Evolutionary conservation across 106 monocot genomes (phyloP), one percentile per base, ranked within the genome.

Genomic region (Narthecium ossifragum): DNA sequence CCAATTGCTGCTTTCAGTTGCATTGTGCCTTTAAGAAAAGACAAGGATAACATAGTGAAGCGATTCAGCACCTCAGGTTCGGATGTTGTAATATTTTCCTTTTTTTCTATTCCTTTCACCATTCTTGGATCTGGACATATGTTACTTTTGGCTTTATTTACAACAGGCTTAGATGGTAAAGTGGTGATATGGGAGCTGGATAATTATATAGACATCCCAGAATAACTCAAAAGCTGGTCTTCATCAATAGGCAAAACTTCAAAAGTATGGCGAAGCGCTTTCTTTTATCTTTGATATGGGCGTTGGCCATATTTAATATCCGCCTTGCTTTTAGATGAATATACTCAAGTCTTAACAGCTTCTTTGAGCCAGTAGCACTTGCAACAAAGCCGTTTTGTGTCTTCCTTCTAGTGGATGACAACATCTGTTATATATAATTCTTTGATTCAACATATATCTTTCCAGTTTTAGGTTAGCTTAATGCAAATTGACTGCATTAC

Each of bases 1-100:
- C 17, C 13, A 34, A 29, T 13, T 37, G 23, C 2, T 34, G 32
- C 60, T 55, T n/a, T 69, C 70, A 96, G 94, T 28, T 86, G 83
- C 61, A 90, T 90, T 45, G 61, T 77, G 26, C 90, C 83, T 18
- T 55, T 96, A 51, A 65, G 33, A 54, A 86, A 73, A 63, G 72
- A 53, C 28, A 72, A 75, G 15, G 83, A 81, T 40, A 39, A 59
- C 24, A 21, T 30, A 22, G 55, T 73, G 33, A 67, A 65, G 61
- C 83, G 75, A 20, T 96, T 96, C 64, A 96, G 94, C 80, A 96
- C 90, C 7, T 90, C 94, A 79, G 94, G 94, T 96, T 73, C 26
- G 59, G 48, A 29, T 23, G 34, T n/a, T n/a, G n/a, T n/a, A n/a
- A n/a, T n/a, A n/a, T n/a, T n/a, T n/a, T n/a, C n/a, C n/a, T n/a